Percentiles rank a stretch among this genome's conserved stretches.
Conservation (phyloP, 108 stramenopile genomes). For the Mayamaea pseudoterrestris region DNA sequence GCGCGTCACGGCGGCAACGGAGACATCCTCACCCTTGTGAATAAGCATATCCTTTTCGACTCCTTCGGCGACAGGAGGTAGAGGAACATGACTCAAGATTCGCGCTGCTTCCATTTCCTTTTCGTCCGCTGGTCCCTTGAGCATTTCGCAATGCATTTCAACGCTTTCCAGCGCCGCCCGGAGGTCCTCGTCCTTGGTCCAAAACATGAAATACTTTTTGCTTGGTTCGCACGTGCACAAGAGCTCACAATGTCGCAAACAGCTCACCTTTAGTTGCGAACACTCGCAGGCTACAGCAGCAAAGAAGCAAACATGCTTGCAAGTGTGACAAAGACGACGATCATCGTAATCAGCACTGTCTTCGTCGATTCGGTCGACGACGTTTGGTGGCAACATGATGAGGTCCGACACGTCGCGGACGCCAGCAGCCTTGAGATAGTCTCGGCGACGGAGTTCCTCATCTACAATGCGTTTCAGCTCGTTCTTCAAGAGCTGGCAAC, state of each 20-base stretch:
- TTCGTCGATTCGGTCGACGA: constrained; percentile 72
- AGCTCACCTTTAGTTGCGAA: constrained; percentile 69
- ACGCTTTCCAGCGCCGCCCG: constrained; percentile 20
- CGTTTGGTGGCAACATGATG: constrained; percentile 55
- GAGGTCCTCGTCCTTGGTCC: constrained; percentile 59
- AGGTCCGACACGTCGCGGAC: constrained; percentile 66
- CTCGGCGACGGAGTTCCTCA: constrained; percentile 51
- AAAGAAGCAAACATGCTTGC: constrained; percentile 89
- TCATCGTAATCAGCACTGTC: constrained; percentile 86
- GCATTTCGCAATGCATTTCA: not conserved
- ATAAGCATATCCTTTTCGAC: constrained; percentile 3
- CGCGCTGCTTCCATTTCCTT: not conserved
- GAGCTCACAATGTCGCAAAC: constrained; percentile 78
- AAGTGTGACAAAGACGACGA: constrained; percentile 77
- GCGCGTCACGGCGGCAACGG: no score
- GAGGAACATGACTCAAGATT: no score
- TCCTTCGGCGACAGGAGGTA: constrained; percentile 3
- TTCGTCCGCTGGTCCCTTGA: not conserved
- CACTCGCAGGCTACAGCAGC: constrained; percentile 92
- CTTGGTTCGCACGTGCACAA: constrained; percentile 73
- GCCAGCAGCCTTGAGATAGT: constrained; percentile 44
- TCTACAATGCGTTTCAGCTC: constrained; percentile 63
- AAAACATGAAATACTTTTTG: constrained; percentile 64
- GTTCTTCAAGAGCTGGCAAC: constrained; percentile 38
- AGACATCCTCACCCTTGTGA: constrained; percentile 4